Evolutionary conservation across 2,329 filamentous ascomycete species (phyloP).

Genomic region (Chaetomium strumarium): DNA sequence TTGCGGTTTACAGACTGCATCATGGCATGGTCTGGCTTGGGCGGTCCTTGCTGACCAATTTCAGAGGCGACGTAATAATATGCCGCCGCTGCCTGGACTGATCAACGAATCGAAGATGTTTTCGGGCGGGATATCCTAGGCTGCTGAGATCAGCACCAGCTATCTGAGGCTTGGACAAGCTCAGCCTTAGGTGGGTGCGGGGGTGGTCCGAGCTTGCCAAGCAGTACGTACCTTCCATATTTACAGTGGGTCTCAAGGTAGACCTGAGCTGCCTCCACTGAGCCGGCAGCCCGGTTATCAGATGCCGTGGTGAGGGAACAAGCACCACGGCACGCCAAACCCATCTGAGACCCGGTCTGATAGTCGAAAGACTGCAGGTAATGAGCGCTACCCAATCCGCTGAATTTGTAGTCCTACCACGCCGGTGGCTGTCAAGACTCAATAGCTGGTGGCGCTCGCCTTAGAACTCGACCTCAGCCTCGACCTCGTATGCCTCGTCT

Average conservation of each 20-base stretch:
- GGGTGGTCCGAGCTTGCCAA: constrained; percentile 15
- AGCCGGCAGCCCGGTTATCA: no score
- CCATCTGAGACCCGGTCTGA: no score
- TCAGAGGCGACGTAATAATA: background rate
- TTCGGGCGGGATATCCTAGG: constrained; percentile 4
- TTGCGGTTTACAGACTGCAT: background rate
- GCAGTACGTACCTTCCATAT: no score
- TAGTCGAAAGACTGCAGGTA: no score
- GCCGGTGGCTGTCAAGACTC: no score
- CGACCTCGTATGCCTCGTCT: constrained; percentile 50
- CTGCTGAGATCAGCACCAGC: background rate
- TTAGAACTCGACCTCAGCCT: constrained; percentile 41
- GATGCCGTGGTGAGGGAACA: no score
- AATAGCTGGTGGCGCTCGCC: no score
- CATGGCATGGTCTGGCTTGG: background rate
- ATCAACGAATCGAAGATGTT: background rate
- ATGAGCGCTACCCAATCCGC: no score
- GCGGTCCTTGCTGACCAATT: constrained; percentile 5
- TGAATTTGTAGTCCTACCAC: no score
- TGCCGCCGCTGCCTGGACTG: constrained; percentile 13
- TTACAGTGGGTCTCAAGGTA: no score
- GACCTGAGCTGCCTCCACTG: no score
- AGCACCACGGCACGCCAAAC: no score
- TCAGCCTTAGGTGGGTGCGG: constrained; percentile 13
- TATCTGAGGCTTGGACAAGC: background rate